Percentiles rank a stretch among this genome's conserved stretches.
phyloP scores from a whole-genome alignment of 2,329 filamentous ascomycete species.

The Clonostachys byssicola region DNA sequence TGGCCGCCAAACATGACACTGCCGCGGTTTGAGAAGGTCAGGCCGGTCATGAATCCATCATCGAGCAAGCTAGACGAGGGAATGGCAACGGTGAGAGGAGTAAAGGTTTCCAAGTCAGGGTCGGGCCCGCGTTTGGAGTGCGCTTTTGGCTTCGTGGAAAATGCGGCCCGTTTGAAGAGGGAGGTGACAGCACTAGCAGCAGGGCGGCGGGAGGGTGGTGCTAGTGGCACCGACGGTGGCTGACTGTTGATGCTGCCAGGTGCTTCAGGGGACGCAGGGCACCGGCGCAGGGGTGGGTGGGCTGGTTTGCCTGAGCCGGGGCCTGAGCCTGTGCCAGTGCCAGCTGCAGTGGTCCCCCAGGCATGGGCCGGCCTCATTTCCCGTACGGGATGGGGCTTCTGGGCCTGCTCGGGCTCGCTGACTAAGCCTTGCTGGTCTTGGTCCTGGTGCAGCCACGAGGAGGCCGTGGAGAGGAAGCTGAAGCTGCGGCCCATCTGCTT shows the following conservation, averaged over 20 bases:
- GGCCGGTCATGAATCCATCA: conserved; percentile 49
- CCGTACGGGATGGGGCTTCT: no score
- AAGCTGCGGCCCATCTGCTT: conserved; percentile 16
- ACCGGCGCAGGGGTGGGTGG: not conserved
- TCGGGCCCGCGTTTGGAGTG: not conserved
- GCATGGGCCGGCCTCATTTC: no score
- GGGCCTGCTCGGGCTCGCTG: no score
- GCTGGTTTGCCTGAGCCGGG: not conserved
- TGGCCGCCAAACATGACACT: conserved; percentile 58
- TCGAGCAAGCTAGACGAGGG: conserved; percentile 53
- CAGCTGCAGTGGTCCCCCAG: not conserved
- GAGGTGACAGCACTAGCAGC: not conserved
- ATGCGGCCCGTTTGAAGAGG: not conserved
- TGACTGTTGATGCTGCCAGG: not conserved
- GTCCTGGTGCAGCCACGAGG: no score
- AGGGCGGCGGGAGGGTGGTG: not conserved
- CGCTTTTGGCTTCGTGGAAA: not conserved
- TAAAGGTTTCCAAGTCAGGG: conserved; percentile 20
- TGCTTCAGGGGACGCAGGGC: not conserved
- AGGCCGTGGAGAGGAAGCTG: conserved; percentile 15
- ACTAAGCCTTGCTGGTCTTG: no score
- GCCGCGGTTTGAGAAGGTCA: conserved; percentile 60
- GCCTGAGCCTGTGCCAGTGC: not conserved
- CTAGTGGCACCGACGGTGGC: not conserved
- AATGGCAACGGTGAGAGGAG: conserved; percentile 51